phyloP scores from a whole-genome alignment of 768 basidiomycete genomes.

The Cystofilobasidium macerans region DNA sequence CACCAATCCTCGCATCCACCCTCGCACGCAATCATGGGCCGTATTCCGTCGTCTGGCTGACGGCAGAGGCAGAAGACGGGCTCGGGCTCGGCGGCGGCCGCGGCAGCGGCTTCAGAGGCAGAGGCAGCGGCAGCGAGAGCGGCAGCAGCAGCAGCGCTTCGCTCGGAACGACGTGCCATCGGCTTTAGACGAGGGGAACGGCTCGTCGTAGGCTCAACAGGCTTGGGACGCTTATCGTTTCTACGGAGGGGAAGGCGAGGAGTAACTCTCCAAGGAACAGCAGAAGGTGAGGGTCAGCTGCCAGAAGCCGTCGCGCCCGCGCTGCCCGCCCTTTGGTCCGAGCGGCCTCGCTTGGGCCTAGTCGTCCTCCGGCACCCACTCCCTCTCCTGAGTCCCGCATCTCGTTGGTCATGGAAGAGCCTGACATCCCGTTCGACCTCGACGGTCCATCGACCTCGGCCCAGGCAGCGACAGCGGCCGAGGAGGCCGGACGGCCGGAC shows the following conservation, averaged over 20 bases:
- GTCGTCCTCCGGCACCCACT: neutral
- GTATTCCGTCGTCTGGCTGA: neutral
- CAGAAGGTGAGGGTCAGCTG: too few relatives aligned
- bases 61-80: conserved; percentile 22
- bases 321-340: too few relatives aligned
- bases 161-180: neutral
- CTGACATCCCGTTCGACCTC: conserved; percentile 1
- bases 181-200: too few relatives aligned
- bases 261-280: too few relatives aligned
- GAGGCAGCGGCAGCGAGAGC: neutral
- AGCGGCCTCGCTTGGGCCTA: too few relatives aligned
- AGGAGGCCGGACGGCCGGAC: conserved; percentile 4
- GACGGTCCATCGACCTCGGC: conserved; percentile 2
- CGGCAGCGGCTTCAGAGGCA: neutral
- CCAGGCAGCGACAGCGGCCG: neutral
- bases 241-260: too few relatives aligned
- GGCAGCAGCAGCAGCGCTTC: neutral
- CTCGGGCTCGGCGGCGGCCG: neutral
- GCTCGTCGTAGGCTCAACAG: too few relatives aligned
- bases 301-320: too few relatives aligned
- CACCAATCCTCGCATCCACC: conserved; percentile 24
- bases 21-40: conserved; percentile 24
- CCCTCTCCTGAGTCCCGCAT: too few relatives aligned
- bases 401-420: neutral
- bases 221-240: too few relatives aligned